Evolutionary conservation across 1,284 basidiomycete genomes (phyloP), one percentile per base, ranked within the genome.

Genomic region (Violaceomyces palustris): DNA sequence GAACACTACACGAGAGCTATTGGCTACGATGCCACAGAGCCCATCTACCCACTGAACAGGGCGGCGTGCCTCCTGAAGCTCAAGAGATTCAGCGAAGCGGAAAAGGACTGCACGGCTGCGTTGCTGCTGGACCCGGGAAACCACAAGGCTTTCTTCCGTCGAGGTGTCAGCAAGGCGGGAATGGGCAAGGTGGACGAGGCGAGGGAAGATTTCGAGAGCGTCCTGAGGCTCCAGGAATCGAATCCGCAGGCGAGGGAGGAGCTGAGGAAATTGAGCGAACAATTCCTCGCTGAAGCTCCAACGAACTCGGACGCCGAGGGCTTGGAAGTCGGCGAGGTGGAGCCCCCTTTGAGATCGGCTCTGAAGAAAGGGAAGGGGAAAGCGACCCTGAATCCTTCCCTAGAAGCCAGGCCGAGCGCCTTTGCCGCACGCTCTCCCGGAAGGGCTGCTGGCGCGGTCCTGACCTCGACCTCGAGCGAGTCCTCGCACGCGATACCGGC

Each of bases 1-100:
- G 53, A 56, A 23, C 41, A 45, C 39, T 59, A 51, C 38, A 59
- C 55, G 12, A 26, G 52, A 5, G 55, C 51, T 14, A 55, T 50
- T 8, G 45, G 29, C 15, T 59, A 51, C 32, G 55, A 59, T 19
- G 18, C 32, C n/a, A 24, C 29, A n/a, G 51, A 59, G 30, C 30
- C 46, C 7, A 42, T 59, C 12, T 55, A 45, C 25, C 55, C 52
- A 14, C 41, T 59, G 21, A 59, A 56, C 33, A 45, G 55, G 15
- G 55, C 55, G 2, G 46, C 46, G 6, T 59, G 52, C 21, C 22
- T 37, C 15, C 30, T 59, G 33, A 59, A 59, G 36, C 36, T 59
- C 14, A 31, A 29, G 27, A 14, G 28, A 12, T 59, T 37, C 27
- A n/a, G 9, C 17, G 42, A 50, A 29, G 55, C 51, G 24, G 55